phyloP scores from a whole-genome alignment of 2,329 filamentous ascomycete genomes.

The Tolypocladium amazonense region DNA sequence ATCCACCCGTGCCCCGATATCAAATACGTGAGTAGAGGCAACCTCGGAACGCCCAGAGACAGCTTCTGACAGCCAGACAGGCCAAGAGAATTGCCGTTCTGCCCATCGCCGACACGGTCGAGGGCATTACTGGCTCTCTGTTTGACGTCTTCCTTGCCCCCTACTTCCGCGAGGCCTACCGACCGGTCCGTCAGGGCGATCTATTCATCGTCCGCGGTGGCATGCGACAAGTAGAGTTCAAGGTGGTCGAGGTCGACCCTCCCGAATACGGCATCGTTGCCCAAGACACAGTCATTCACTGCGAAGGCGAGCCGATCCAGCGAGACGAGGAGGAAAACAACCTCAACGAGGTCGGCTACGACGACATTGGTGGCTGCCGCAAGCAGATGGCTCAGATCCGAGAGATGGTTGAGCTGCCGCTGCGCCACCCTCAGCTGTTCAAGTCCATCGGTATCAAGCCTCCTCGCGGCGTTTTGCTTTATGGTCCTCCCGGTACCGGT shows the following conservation, averaged over 20 bases:
- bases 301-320: conserved; percentile 78
- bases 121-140: conserved; percentile 92
- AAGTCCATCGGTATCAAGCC: conserved; percentile 99
- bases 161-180: conserved; percentile 98
- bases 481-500: conserved; percentile 94
- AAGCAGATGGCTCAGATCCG: conserved; percentile 99
- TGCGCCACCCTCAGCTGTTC: conserved; percentile 96
- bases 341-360: conserved; percentile 96
- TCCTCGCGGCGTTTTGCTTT: conserved; percentile 92
- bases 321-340: conserved; percentile 99
- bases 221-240: conserved; percentile 99
- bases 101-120: conserved; percentile 94
- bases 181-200: conserved; percentile 93
- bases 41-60: background rate
- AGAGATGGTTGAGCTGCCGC: conserved; percentile 93
- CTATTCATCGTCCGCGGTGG: conserved; percentile 95
- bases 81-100: conserved; percentile 98
- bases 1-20: conserved; percentile 98
- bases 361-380: conserved; percentile 97
- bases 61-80: conserved; percentile 31
- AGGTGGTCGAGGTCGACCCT: conserved; percentile 96
- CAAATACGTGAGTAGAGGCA: conserved; percentile 78
- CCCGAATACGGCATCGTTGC: conserved; percentile 98
- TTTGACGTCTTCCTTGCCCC: conserved; percentile 99
- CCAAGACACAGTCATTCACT: conserved; percentile 98